Evolutionary conservation across 2,329 filamentous ascomycete genomes (phyloP).

Genomic region (Paraphaeosphaeria sporulosa): DNA sequence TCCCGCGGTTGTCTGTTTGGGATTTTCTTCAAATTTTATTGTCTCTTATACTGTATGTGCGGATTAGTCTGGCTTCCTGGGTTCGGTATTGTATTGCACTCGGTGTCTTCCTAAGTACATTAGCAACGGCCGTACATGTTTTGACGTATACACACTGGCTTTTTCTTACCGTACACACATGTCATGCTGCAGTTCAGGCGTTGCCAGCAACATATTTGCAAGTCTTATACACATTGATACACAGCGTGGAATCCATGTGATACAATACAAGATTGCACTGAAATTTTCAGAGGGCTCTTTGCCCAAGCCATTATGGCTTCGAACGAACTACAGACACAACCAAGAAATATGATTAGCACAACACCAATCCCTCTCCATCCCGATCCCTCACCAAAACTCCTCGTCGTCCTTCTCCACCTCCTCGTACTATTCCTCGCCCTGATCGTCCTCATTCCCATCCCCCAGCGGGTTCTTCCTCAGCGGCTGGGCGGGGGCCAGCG

Average conservation of each 20-base stretch:
- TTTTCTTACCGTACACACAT: neutral
- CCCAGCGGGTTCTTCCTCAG: neutral
- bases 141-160: neutral
- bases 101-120: neutral
- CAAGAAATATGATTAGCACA: neutral
- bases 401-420: neutral
- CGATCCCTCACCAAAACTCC: neutral
- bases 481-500: no score
- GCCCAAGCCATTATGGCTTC: neutral
- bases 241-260: neutral
- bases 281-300: neutral
- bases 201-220: neutral
- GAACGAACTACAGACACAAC: neutral
- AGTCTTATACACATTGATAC: neutral
- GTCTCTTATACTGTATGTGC: neutral
- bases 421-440: neutral
- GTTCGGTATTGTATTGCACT: neutral
- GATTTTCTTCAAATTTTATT: neutral
- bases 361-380: neutral
- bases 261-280: neutral
- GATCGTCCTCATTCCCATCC: neutral
- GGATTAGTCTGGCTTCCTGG: neutral
- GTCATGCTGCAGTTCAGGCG: neutral
- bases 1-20: neutral
- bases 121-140: constrained; percentile 1